Evolutionary conservation across 176 grass and related monocot genomes (phyloP).

Genomic region (Rhynchospora tenuis): DNA sequence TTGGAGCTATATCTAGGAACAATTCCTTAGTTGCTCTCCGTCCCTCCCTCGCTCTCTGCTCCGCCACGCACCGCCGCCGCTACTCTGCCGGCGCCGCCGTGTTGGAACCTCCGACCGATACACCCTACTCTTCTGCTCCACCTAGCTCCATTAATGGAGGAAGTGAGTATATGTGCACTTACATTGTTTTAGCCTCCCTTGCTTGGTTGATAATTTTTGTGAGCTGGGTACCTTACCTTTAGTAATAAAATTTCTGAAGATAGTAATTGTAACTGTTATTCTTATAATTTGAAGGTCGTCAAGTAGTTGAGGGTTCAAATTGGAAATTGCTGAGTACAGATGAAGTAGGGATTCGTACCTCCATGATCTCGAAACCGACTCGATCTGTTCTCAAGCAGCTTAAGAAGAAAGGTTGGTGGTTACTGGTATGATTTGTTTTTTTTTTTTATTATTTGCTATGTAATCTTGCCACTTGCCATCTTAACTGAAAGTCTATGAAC

Average conservation of each 20-base stretch:
- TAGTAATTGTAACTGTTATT: not conserved
- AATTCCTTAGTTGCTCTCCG: constrained; percentile 19
- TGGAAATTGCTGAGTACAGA: constrained; percentile 65
- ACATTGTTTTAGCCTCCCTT: not conserved
- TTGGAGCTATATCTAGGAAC: constrained; percentile 38
- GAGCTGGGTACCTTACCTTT: not conserved
- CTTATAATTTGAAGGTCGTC: constrained; percentile 27
- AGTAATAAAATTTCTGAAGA: not conserved
- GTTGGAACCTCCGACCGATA: constrained; percentile 16
- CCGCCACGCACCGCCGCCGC: constrained; percentile 28
- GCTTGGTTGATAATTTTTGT: not conserved
- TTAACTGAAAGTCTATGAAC: constrained; percentile 7
- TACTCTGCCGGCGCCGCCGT: constrained; percentile 21
- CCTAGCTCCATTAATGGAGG: constrained; percentile 19
- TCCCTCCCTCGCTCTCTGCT: constrained; percentile 30
- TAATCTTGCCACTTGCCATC: not conserved
- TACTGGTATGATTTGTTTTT: not conserved
- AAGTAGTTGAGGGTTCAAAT: constrained; percentile 27
- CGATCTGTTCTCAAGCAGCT: constrained; percentile 67
- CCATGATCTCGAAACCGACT: constrained; percentile 78
- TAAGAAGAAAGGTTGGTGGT: constrained; percentile 55
- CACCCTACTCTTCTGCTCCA: not conserved
- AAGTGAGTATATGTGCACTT: not conserved
- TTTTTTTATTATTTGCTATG: not conserved
- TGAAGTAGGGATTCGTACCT: constrained; percentile 57